A percentile compares a stretch with the other conserved stretches of the same genome.
phyloP scores from a whole-genome alignment of 2,329 filamentous ascomycete species.

The Sporothrix brunneoviolacea region DNA sequence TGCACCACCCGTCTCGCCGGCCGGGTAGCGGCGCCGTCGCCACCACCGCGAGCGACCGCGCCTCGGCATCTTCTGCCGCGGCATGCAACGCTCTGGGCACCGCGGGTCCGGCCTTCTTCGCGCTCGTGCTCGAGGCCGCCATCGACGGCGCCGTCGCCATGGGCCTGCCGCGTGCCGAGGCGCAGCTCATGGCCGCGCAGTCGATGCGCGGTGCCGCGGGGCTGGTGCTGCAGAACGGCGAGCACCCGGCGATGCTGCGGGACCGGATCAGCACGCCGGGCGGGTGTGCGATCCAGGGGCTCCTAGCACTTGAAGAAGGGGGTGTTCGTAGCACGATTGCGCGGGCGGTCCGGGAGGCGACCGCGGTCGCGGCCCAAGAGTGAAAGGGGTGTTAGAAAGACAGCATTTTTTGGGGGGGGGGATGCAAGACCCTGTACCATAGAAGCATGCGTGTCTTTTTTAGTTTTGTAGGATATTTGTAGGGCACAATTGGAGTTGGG shows the following conservation, averaged over 20 bases:
- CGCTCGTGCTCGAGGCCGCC: slow-evolving; percentile 66
- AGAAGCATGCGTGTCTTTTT: no score
- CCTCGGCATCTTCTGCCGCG: slow-evolving; percentile 52
- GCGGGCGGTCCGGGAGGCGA: slow-evolving; percentile 63
- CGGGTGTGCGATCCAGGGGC: slow-evolving; percentile 69
- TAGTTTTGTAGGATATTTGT: no score
- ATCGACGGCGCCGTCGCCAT: slow-evolving; percentile 74
- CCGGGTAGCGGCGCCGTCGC: slow-evolving; percentile 31
- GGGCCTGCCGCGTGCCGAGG: slow-evolving; percentile 66
- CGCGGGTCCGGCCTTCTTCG: slow-evolving; percentile 69
- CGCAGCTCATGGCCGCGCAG: slow-evolving; percentile 71
- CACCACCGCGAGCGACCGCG: slow-evolving; percentile 41
- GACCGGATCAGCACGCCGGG: slow-evolving; percentile 74
- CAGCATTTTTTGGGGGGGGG: no score
- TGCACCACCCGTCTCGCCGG: slow-evolving; percentile 10
- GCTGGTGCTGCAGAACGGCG: slow-evolving; percentile 56
- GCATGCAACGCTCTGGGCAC: slow-evolving; percentile 67
- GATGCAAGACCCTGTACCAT: no score
- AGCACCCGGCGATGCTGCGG: slow-evolving; percentile 67
- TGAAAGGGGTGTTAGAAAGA: neutral
- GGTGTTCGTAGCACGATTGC: slow-evolving; percentile 60
- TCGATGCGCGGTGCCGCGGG: slow-evolving; percentile 68
- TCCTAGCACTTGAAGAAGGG: slow-evolving; percentile 68
- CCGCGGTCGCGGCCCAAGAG: slow-evolving; percentile 48
- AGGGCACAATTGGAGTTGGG: no score